Percentiles rank a stretch among this genome's conserved stretches.
Evolutionary conservation across 1,284 basidiomycete genomes (phyloP).

Genomic region (Ustilago nuda): DNA sequence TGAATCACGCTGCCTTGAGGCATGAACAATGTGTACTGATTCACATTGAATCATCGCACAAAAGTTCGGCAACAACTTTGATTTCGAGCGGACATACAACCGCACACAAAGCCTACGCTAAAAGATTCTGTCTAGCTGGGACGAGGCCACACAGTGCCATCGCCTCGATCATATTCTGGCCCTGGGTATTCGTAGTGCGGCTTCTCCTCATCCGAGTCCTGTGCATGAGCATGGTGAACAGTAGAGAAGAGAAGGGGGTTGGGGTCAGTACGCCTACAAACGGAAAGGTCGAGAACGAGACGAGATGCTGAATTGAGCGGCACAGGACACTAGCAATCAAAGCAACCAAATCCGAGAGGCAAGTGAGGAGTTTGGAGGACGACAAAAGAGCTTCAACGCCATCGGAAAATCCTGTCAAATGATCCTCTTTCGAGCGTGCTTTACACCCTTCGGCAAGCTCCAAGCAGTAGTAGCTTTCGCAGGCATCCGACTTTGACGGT

Average conservation of each 20-base stretch:
- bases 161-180: slow-evolving; percentile 52
- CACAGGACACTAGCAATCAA: slow-evolving; percentile 10
- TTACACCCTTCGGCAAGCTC: background rate
- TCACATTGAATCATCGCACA: slow-evolving; percentile 5
- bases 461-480: background rate
- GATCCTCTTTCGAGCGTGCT: background rate
- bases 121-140: slow-evolving; percentile 21
- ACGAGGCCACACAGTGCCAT: slow-evolving; percentile 54
- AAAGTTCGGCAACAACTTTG: background rate
- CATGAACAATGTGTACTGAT: background rate
- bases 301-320: background rate
- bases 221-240: background rate
- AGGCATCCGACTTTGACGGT: background rate
- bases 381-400: slow-evolving; percentile 8
- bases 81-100: slow-evolving; percentile 10
- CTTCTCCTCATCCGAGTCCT: slow-evolving; percentile 64
- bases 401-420: slow-evolving; percentile 19
- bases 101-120: background rate
- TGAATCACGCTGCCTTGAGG: background rate
- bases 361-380: background rate
- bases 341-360: slow-evolving; percentile 17
- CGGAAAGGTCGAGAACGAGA: background rate
- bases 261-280: slow-evolving; percentile 8
- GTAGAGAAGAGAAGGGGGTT: background rate
- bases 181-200: slow-evolving; percentile 57